Evolutionary conservation across 2,329 filamentous ascomycete species (phyloP), one percentile per base, ranked within the genome.

Genomic region (Calonectria pteridis): DNA sequence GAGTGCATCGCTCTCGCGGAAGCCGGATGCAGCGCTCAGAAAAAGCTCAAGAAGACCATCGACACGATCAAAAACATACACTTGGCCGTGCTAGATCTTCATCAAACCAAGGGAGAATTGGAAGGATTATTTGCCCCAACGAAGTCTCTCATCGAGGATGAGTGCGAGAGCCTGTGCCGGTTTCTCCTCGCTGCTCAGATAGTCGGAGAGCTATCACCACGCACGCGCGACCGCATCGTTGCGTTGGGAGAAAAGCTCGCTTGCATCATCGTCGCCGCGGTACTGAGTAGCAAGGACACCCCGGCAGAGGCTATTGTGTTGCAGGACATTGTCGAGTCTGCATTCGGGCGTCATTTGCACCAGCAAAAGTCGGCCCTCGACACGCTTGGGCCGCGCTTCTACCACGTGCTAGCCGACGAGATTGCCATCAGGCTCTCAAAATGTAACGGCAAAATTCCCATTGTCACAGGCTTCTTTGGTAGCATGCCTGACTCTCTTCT

Each of bases 381-480:
- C 13, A 7, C 59, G 7, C 59, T 64, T 9, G 59, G 59, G 10
- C 59, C 59, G 7, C 59, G 59, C 2, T 72, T 72, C 51, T 72
- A 72, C 64, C 50, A 58, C 7, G 31, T 46, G 23, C 40, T 72
- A 6, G 65, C 64, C 31, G 51, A 35, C 13, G 69, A 68, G 20
- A 68, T 72, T 13, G 50, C 64, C n/a, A 59, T 26, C 31, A 58
- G 64, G 28, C 10, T 72, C 14, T 50, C 37, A 10, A 29, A 13
- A 28, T 67, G 37, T 16, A 29, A 11, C 5, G 51, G 35, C 2
- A 67, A 33, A 3, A 28, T 73, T 7, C 71, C 71, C 0, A 23
- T 73, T 18, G 37, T 73, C 4, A 69, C 66, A 16, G 71, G 71
- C 13, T 73, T 73, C 58, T 73, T 73, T n/a, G 71, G 71, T 7